Base-by-base conservation (phyloP, 768 basidiomycete species). In the Suillus decipiens region DNA sequence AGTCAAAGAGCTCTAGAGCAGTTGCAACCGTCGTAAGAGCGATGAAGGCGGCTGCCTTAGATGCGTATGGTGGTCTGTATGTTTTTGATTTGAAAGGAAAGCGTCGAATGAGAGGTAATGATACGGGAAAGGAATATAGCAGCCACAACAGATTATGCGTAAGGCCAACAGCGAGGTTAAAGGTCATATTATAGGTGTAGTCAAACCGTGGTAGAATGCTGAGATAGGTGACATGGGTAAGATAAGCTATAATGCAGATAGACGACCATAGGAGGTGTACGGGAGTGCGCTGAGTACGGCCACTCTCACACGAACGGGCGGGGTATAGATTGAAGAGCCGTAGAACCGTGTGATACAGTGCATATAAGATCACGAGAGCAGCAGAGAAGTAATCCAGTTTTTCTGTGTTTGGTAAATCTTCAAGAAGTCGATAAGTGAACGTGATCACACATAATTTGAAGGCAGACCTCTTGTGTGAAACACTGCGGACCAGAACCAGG, bases 321-420 rank as follows among this genome's bases (percentile, higher is more conserved):
- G 86, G 77, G 70, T 94, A 94, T 58, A 95, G 77, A 68, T 90
- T 87, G 70, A 89, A 89, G 19, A 92, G 73, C 5, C 96, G 92
- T 54, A 95, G 78, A 68, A 87, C 80, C 31, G 90, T 85, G 73
- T 85, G 86, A 75, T 92, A 95, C 5, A 99, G 79, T 2, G 90
- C 89, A 67, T 85, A 91, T 31, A 95, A 73, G 66, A 97, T 95
- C 14, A 90, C 88, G 10, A 90, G 76, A 0, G 90, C 95, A 6
- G 97, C 97, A 3, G 93, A 93, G 74, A 98, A 97, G 75, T 99
- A 99, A 71, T 99, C 97, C 71, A 96, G 63, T 67, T 89, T 91
- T 75, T 99, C 97, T 2, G 96, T 99, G 31, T 78, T 72, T 2
- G 90, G 86, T 6, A 86, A 79, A 77, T 99, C 96, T 93, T 67